Base-by-base conservation (phyloP, 106 monocot genomes). In the Ottelia alismoides region DNA sequence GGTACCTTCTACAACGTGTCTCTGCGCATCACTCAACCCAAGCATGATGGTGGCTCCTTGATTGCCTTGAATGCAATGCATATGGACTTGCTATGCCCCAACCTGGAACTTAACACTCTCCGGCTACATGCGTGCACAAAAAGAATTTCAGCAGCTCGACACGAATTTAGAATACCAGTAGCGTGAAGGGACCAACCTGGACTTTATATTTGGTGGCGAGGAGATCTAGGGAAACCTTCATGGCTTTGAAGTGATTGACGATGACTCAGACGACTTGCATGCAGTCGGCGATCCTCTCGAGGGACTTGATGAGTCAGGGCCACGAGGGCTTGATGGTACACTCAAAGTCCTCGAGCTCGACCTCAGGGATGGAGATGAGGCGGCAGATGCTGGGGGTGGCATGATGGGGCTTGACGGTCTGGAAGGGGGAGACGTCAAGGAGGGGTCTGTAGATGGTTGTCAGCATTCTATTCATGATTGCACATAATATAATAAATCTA, bases 21-120 rank as follows among this genome's bases (percentile, higher is more conserved):
- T 81, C 16, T 63, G 73, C 56, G 96, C 84, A 66, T 82, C 89
- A 32, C 60, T 57, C 45, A 98, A 68, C 57, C 54, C 31, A 65
- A 52, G 82, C 81, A 89, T 18, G 65, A 58, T 27, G 96, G 31
- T 25, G 96, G 89, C 27, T 84, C 77, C 31, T 72, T 70, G 44
- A 98, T 89, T 30, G 78, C 61, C 61, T 98, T 85, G 66, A 98
- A 98, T 45, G 96, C 85, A 75, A 82, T 72, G 54, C 68, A 98
- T 57, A 98, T 79, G 21, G 96, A 85, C 63, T 89, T 98, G 68
- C 96, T 98, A 56, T 98, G 96, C 47, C 88, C 89, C 74, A 98
- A 46, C 35, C 85, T 79, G 74, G 50, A 98, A 98, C 32, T 98
- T 98, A 5, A 98, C 96, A 51, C 89, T 98, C 32, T 89, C 96